These are phyloP conservation scores for Tolypocladium inflatum DNA, from an alignment of 2,329 filamentous ascomycete species.

Conservation along the genomic window DNA sequence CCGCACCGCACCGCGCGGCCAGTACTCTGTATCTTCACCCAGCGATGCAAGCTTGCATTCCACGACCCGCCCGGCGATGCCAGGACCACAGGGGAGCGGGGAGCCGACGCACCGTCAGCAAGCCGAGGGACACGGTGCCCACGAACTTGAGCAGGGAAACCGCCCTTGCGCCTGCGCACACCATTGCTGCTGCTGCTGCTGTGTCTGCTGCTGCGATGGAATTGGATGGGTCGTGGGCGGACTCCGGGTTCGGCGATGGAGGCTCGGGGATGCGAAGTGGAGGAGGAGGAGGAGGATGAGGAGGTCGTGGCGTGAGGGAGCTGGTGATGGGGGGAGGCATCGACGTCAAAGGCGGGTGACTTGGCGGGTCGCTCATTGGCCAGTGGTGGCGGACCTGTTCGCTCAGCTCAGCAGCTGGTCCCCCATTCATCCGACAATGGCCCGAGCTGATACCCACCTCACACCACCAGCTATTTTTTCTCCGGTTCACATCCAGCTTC, in stretches of 20 bases:
- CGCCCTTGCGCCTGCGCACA: conserved; percentile 41
- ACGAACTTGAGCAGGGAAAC: conserved; percentile 84
- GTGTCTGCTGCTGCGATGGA: not conserved
- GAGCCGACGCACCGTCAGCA: conserved; percentile 63
- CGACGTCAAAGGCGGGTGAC: not conserved
- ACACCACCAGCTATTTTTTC: not conserved
- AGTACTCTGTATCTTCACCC: too few relatives aligned
- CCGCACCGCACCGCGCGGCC: not conserved
- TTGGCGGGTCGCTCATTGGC: not conserved
- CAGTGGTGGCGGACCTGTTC: not conserved
- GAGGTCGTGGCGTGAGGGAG: not conserved
- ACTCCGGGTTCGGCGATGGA: not conserved
- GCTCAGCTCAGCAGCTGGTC: not conserved
- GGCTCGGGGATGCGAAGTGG: not conserved
- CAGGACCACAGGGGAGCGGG: conserved; percentile 5
- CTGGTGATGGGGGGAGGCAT: not conserved
- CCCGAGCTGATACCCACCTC: not conserved
- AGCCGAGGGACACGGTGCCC: conserved; percentile 78
- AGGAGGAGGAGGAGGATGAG: not conserved
- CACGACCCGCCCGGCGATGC: not conserved
- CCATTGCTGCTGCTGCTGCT: conserved; percentile 35
- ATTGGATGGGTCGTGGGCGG: not conserved
- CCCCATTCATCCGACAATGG: not conserved
- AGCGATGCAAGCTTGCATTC: not conserved
- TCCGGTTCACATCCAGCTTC: not conserved